phyloP scores from a whole-genome alignment of 2,329 filamentous ascomycete genomes.

The Cordyceps militaris region DNA sequence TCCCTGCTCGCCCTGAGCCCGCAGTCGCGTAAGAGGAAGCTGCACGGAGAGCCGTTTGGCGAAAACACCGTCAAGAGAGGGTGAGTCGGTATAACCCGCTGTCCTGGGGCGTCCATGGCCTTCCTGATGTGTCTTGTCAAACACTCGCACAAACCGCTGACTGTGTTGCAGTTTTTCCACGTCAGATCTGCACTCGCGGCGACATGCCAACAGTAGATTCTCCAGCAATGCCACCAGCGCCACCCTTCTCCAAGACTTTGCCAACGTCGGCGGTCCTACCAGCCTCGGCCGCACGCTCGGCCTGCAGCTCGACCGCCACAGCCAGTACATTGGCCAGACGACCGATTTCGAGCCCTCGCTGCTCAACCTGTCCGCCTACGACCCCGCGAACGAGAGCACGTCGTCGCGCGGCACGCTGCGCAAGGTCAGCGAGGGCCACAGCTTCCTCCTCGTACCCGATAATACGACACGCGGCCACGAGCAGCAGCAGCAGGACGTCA shows the following conservation, averaged over 20 bases:
- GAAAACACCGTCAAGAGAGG: conserved; percentile 61
- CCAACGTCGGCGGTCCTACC: conserved; percentile 60
- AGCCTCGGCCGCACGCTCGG: conserved; percentile 64
- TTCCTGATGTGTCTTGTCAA: not conserved
- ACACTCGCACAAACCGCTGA: not conserved
- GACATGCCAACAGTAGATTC: conserved; percentile 18
- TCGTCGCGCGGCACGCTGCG: conserved; percentile 62
- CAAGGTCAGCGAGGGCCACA: conserved; percentile 70
- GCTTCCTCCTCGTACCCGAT: conserved; percentile 74
- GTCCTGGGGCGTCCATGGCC: not conserved
- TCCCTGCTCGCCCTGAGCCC: conserved; percentile 42
- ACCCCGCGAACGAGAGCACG: conserved; percentile 73
- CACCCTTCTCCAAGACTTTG: conserved; percentile 62
- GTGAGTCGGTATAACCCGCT: conserved; percentile 39
- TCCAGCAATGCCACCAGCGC: conserved; percentile 47
- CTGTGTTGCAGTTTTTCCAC: conserved; percentile 14
- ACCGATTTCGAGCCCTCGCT: conserved; percentile 80
- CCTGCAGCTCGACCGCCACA: conserved; percentile 70
- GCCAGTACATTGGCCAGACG: conserved; percentile 76
- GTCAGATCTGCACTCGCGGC: conserved; percentile 34
- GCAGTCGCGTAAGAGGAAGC: conserved; percentile 71
- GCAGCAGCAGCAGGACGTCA: conserved; percentile 60
- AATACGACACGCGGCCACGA: conserved; percentile 64
- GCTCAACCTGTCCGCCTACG: conserved; percentile 72
- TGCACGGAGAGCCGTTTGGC: conserved; percentile 56